Percentiles rank a stretch among this genome's conserved stretches.
phyloP scores from a whole-genome alignment of 768 basidiomycete species.

The Naganishia friedmannii region DNA sequence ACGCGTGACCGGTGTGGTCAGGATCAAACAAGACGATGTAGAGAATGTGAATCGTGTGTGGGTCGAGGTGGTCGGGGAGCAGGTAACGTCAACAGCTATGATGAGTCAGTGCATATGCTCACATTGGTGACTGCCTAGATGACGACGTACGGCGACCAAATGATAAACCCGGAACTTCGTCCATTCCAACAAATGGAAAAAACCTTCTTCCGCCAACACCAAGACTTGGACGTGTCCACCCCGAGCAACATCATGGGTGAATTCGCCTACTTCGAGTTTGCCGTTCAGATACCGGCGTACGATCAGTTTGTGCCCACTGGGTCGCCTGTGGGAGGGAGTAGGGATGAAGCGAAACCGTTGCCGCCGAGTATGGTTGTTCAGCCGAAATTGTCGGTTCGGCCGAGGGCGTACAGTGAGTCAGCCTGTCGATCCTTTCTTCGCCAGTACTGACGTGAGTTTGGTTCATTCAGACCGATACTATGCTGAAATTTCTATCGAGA shows the following conservation, averaged over 20 bases:
- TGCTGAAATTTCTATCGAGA: background rate
- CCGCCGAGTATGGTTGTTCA: slow-evolving; percentile 19
- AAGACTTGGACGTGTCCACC: background rate
- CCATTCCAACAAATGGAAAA: slow-evolving; percentile 20
- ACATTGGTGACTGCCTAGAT: background rate
- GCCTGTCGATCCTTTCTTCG: too few relatives aligned
- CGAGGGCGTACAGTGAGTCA: slow-evolving; percentile 10
- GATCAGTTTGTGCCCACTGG: slow-evolving; percentile 8
- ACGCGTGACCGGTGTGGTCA: background rate
- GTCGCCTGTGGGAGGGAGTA: background rate
- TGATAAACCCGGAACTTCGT: slow-evolving; percentile 9
- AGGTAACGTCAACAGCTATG: background rate
- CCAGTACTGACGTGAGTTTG: background rate
- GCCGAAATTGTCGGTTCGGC: background rate
- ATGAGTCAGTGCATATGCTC: background rate
- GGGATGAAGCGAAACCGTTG: slow-evolving; percentile 6
- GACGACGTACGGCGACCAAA: slow-evolving; percentile 2
- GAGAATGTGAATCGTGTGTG: background rate
- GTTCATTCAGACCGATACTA: background rate
- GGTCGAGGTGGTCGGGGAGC: slow-evolving; percentile 8
- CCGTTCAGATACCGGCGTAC: background rate
- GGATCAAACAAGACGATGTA: slow-evolving; percentile 4
- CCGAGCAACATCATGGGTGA: background rate
- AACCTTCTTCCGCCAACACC: slow-evolving; percentile 3
- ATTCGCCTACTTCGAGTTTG: background rate